Conservation (phyloP, 768 basidiomycete species). For the Suillus plorans region DNA sequence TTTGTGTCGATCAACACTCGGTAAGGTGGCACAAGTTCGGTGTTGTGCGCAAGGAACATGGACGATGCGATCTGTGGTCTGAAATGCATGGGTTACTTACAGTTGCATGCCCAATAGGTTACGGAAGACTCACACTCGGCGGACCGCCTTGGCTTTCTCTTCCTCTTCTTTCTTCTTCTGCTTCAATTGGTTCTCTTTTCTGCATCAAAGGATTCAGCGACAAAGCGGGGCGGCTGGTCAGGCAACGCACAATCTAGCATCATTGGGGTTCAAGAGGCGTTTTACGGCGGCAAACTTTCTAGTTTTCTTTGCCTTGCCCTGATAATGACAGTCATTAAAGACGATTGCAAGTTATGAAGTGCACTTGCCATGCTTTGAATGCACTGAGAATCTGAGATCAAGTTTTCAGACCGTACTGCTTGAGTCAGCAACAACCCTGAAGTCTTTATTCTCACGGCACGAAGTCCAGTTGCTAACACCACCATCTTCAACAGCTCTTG, state of each 20-base stretch:
- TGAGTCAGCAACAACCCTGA: background rate
- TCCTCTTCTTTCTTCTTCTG: constrained; percentile 83
- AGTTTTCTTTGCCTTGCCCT: constrained; percentile 93
- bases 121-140: constrained; percentile 64
- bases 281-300: constrained; percentile 95
- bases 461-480: background rate
- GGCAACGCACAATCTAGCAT: constrained; percentile 77
- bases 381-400: background rate
- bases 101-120: background rate
- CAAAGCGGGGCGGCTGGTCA: background rate
- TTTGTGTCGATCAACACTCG: constrained; percentile 98
- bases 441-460: background rate
- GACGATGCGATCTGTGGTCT: constrained; percentile 89
- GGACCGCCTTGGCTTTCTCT: constrained; percentile 74
- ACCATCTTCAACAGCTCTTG: background rate
- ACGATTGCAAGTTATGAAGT: background rate
- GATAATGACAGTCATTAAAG: background rate
- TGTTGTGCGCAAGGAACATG: constrained; percentile 92
- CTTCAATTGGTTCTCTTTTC: constrained; percentile 92
- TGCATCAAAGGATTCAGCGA: constrained; percentile 32
- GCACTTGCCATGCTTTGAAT: constrained; percentile 20
- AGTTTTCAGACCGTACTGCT: background rate
- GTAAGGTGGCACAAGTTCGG: constrained; percentile 94
- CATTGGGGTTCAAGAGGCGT: constrained; percentile 90
- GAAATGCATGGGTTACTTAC: constrained; percentile 5